Evolutionary conservation across 164 flowering plant species (phyloP), one percentile per base, ranked within the genome.

Genomic region (Aristolochia californica): DNA sequence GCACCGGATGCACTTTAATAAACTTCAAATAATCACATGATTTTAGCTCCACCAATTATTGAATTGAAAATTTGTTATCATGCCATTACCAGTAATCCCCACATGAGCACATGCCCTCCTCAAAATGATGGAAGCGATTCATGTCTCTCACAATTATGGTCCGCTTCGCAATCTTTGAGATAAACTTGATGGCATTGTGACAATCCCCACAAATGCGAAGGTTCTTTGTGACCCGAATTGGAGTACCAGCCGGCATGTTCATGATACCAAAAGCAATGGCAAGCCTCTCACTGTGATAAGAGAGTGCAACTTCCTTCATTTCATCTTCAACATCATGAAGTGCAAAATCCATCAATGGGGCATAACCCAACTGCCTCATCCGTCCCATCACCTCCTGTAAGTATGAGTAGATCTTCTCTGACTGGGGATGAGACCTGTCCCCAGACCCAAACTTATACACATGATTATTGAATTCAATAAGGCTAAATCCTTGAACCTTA

Each of bases 251-350:
- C n/a, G 24, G 15, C 2, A 56, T 48, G 43, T 63, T 63, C 18
- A 57, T 16, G 27, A 63, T 49, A 23, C 30, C 67, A 50, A 63
- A 63, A 15, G 67, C 61, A 49, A 63, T 43, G 22, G 67, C 61
- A 20, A 63, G 56, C 43, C 61, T 57, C 48, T 63, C 66, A 49
- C 66, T 63, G 50, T 63, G 67, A 57, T 63, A 57, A 38, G 51
- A 16, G 8, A 63, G 56, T n/a, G 61, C 16, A 1, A 54, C 45
- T 57, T 63, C 67, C 56, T 63, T 63, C 50, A 43, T 57, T 43
- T 57, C 67, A 24, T 63, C 62, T 43, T 63, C 67, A 38, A 63
- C 43, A 20, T 63, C 67, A 63, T 63, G 67, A 57, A 63, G 67
- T 9, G 48, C 62, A 51, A 48, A 63, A 43, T 63, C 55, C 2